Base-by-base conservation (phyloP, 305 asterid genomes). In the Fraxinus greggii region DNA sequence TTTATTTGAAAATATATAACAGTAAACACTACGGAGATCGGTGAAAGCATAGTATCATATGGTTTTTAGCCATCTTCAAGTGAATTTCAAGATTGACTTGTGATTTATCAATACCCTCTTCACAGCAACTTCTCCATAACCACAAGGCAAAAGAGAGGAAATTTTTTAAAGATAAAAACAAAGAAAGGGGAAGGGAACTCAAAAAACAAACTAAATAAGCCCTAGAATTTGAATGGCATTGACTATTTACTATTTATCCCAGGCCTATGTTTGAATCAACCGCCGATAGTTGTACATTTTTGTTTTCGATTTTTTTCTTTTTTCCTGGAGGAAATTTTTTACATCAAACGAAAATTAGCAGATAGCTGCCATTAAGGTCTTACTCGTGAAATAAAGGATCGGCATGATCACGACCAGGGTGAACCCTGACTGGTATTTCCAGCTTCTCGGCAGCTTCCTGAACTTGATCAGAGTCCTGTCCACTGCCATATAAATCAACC, bases 381-480 rank as follows among this genome's bases (percentile, higher is more conserved):
- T 87, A 95, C 99, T 93, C 92, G 26, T 96, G 99, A 90, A 96
- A 96, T 67, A 91, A 87, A 85, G 95, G 92, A 85, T 96, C 98
- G 2, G 91, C 97, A 78, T 96, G 99, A 91, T 96, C 99, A 78
- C 97, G 92, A 63, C 98, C 99, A 80, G 98, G 99, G 87, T 93
- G 85, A 82, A 94, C 98, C 81, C 87, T 86, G 83, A 94, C 92
- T 21, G 92, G 36, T 76, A 96, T 88, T 29, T 93, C 90, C 86
- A 96, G 88, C 40, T 88, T 89, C 76, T 86, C 83, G 0, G 97
- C 97, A 59, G 94, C 97, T 84, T 93, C 91, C 83, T 89, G 84
- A 79, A 96, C 90, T 88, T 92, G 90, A 79, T 81, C 86, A 17
- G 98, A 96, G 88, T 96, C 99, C 88, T 96, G 97, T n/a, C 99